Conservation (phyloP, 192 early-diverging fungal genomes). For the Linnemannia zychae region DNA sequence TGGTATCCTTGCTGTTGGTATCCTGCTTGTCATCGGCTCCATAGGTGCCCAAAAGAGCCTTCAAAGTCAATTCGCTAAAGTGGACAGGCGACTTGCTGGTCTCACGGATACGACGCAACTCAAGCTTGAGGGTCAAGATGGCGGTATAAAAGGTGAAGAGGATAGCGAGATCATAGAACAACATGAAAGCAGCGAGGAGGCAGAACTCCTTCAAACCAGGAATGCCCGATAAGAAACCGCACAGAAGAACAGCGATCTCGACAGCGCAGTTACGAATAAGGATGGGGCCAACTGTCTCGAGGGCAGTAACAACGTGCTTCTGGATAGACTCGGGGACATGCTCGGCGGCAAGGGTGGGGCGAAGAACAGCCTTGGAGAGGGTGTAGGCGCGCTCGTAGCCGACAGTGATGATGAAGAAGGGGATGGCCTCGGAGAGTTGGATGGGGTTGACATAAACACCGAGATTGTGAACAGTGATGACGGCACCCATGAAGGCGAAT, state of each 20-base stretch:
- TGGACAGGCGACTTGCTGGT: constrained; percentile 44
- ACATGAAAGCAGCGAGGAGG: constrained; percentile 81
- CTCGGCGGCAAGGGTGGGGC: constrained; percentile 47
- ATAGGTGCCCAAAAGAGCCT: constrained; percentile 61
- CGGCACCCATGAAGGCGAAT: constrained; percentile 83
- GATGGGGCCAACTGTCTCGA: constrained; percentile 71
- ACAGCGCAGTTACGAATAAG: constrained; percentile 85
- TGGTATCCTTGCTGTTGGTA: constrained; percentile 46
- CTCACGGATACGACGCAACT: constrained; percentile 67
- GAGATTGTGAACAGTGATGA: constrained; percentile 76
- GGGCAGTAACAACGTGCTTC: constrained; percentile 73
- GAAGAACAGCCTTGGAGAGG: constrained; percentile 86
- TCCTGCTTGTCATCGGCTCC: constrained; percentile 60
- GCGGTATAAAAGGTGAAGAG: constrained; percentile 91
- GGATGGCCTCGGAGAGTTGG: constrained; percentile 85
- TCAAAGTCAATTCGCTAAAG: constrained; percentile 54
- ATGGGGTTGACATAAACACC: constrained; percentile 79
- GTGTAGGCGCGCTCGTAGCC: constrained; percentile 91
- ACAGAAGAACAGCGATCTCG: constrained; percentile 83
- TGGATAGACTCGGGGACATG: constrained; percentile 51
- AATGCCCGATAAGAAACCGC: constrained; percentile 83
- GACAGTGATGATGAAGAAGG: constrained; percentile 91
- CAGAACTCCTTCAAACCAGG: constrained; percentile 86
- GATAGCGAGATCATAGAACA: constrained; percentile 85
- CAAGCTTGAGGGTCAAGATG: constrained; percentile 89